These are phyloP conservation scores for Chlorella sorokiniana DNA, from an alignment of 139 green algal species.

Conservation along the genomic window DNA sequence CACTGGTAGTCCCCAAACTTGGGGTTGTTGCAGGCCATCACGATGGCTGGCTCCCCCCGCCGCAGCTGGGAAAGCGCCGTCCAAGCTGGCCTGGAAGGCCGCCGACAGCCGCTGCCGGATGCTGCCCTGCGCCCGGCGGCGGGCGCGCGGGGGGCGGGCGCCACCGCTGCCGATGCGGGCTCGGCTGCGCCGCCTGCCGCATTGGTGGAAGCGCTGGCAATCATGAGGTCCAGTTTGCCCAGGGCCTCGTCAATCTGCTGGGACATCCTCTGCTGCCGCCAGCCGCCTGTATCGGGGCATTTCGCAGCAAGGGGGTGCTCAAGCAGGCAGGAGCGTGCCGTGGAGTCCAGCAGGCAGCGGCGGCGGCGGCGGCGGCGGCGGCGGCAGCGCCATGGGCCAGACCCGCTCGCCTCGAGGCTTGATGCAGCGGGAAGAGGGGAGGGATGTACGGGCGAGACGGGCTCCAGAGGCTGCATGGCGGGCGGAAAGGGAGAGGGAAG, in stretches of 20 bases:
- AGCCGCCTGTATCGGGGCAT: not conserved
- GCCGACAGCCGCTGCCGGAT: slow-evolving; percentile 59
- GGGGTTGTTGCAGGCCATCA: slow-evolving; percentile 77
- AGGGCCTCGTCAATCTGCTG: slow-evolving; percentile 38
- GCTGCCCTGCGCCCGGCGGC: slow-evolving; percentile 5
- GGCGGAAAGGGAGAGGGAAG: not conserved
- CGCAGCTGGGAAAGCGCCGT: slow-evolving; percentile 68
- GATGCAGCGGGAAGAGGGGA: not conserved
- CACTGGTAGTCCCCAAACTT: slow-evolving; percentile 97
- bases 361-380: not conserved
- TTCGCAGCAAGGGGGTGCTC: not conserved
- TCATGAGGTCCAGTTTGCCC: slow-evolving; percentile 50
- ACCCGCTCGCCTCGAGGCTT: not conserved
- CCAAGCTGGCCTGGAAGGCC: slow-evolving; percentile 70
- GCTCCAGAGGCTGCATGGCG: slow-evolving; percentile 23
- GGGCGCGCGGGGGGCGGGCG: not conserved
- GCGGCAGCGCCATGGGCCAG: not conserved
- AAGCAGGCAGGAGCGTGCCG: not conserved
- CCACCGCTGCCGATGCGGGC: not conserved
- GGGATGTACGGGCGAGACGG: not conserved
- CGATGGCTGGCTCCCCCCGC: slow-evolving; percentile 44
- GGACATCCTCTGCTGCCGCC: slow-evolving; percentile 26
- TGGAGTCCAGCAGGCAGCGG: not conserved
- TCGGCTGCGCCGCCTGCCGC: not conserved
- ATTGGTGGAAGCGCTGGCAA: slow-evolving; percentile 6